Evolutionary conservation across 306 rosid genomes (phyloP).

Genomic region (Sicyos edulis): DNA sequence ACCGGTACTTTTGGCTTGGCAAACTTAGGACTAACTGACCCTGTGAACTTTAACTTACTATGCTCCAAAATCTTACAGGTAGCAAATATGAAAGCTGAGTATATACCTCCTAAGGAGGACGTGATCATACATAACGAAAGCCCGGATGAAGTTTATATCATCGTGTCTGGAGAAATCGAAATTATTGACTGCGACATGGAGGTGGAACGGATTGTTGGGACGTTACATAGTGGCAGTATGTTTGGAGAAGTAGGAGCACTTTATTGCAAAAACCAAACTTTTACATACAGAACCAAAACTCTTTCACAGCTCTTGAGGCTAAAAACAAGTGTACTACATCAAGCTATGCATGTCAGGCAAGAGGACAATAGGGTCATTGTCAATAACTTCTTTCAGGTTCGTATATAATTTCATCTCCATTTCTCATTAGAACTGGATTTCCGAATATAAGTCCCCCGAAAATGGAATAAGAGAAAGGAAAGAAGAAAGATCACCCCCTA

Average conservation of each 20-base stretch:
- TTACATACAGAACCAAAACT: constrained; percentile 69
- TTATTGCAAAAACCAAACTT: constrained; percentile 56
- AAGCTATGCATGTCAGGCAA: constrained; percentile 50
- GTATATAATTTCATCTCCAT: constrained; percentile 6
- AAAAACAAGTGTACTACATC: constrained; percentile 49
- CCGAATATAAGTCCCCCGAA: not conserved
- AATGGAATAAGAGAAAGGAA: not conserved
- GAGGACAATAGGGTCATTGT: constrained; percentile 50
- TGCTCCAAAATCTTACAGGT: constrained; percentile 36
- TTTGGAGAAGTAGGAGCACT: constrained; percentile 80
- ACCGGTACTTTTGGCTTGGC: not conserved
- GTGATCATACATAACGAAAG: constrained; percentile 68
- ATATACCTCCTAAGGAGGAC: constrained; percentile 89
- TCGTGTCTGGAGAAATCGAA: constrained; percentile 88
- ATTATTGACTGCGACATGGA: constrained; percentile 46
- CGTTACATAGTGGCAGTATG: constrained; percentile 52
- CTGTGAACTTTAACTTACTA: not conserved
- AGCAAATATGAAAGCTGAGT: constrained; percentile 79
- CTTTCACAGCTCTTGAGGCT: constrained; percentile 80
- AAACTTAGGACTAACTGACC: not conserved
- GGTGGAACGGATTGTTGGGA: constrained; percentile 52
- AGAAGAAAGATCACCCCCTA: not conserved
- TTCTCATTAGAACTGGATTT: not conserved
- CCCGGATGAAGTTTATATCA: constrained; percentile 72
- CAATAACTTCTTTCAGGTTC: constrained; percentile 68